Evolutionary conservation across 495 filamentous ascomycete species (phyloP).

Genomic region (Tuber microsphaerosporum): DNA sequence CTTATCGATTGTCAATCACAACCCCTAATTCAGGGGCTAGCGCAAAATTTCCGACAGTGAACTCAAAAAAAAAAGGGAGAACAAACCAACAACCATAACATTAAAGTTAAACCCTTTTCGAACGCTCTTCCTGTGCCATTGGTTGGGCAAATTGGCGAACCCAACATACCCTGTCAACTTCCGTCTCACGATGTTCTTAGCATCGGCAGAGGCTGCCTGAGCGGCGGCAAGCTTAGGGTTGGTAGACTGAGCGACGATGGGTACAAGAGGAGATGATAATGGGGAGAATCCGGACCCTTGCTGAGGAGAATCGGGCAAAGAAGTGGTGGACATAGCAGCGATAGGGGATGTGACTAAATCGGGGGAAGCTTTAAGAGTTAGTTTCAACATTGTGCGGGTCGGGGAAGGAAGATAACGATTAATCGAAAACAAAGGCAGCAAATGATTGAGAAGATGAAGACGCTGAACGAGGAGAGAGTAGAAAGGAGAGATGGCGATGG

Average conservation of each 20-base stretch:
- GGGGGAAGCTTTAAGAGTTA: conserved; percentile 24
- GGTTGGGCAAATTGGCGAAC: conserved; percentile 97
- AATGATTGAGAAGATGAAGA: conserved; percentile 16
- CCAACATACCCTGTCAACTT: conserved; percentile 98
- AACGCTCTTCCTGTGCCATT: conserved; percentile 99
- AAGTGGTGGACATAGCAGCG: conserved; percentile 20
- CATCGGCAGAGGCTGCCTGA: conserved; percentile 70
- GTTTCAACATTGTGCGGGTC: conserved; percentile 24
- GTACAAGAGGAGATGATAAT: conserved; percentile 45
- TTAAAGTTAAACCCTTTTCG: conserved; percentile 99
- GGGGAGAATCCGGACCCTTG: conserved; percentile 52
- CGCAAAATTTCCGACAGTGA: conserved; percentile 1
- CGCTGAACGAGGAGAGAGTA: conserved; percentile 21
- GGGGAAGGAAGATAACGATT: conserved; percentile 8
- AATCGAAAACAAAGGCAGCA: conserved; percentile 9
- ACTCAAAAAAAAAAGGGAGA: conserved; percentile 11
- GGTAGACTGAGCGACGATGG: conserved; percentile 61
- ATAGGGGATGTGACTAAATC: conserved; percentile 17
- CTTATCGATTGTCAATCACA: conserved; percentile 13
- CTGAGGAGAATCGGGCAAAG: conserved; percentile 55
- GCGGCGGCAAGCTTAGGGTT: conserved; percentile 68
- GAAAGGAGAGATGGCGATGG: background rate
- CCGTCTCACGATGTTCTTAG: conserved; percentile 94
- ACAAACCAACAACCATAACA: conserved; percentile 97
- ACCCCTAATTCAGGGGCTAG: conserved; percentile 24